Base-by-base conservation (phyloP, 305 asterid genomes). In the Striga hermonthica region DNA sequence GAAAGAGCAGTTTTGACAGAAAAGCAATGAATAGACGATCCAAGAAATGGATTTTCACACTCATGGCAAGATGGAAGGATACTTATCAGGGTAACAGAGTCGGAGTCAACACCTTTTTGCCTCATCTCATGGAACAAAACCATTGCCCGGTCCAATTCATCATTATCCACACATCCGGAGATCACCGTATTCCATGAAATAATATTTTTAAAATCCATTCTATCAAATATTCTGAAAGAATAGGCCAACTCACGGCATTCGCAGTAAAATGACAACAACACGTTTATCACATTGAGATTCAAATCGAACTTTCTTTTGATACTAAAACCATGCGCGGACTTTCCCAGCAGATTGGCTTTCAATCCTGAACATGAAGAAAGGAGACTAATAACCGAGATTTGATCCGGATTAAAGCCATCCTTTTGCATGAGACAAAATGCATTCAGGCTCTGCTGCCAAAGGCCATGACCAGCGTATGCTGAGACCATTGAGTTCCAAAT, bases 401-500 rank as follows among this genome's bases (percentile, higher is more conserved):
- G 73, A 69, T 84, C 95, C 10, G 90, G 88, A 50, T n/a, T 68
- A 59, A 77, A 75, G 9, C 90, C 89, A 50, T 79, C 80, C 35
- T 22, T 71, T 79, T 77, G 89, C 91, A 87, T 82, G 70, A 72
- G 75, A 58, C 66, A 52, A 13, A 87, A 79, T 5, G 65, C 69
- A 41, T 74, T 70, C 60, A 84, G 72, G 74, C 86, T 75, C 64
- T 72, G 66, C 59, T 64, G 50, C 50, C 57, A 71, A 7, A 76
- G 64, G 54, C 84, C 81, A 60, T 76, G 66, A 50, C 70, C 68
- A 52, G 78, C 70, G 68, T 78, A 77, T 43, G 86, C 84, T 34
- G 95, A 82, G 37, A 87, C 78, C 83, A 84, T 76, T 1, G 95
- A 81, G 62, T 87, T 87, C 89, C 89, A 84, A 9, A 79, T 65